Base-by-base conservation (phyloP, 2,329 filamentous ascomycete genomes). In the Xylaria sp. region DNA sequence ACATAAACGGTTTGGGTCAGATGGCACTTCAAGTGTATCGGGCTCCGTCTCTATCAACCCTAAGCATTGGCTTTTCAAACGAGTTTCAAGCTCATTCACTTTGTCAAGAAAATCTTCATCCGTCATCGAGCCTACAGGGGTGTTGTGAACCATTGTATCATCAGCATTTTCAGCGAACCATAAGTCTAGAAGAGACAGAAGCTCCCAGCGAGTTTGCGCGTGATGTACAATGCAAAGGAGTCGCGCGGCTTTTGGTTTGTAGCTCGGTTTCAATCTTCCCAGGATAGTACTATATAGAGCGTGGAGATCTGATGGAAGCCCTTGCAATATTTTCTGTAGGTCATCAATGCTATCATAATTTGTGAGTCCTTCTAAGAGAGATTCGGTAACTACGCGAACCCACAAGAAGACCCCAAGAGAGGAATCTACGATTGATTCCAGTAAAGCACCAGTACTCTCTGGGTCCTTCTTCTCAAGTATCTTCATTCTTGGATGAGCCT, bases 381-480 rank as follows among this genome's bases (percentile, higher is more conserved):
- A 70, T 7, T 65, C 51, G 1, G 58, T 65, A 3, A 70, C 69
- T 11, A 71, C 23, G 3, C 59, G 58, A 40, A 65, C 69, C 70
- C 69, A 70, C 2, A 71, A 56, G 19, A 71, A 70, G 9, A 70
- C 69, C 0, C 66, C 66, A 2, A 56, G 63, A 19, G 67, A 68
- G 12, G 42, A 56, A 2, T 64, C 57, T 7, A 57, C 56, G 5
- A 70, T 65, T 12, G 63, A 59, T 6, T 63, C 21, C 1, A 69
- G 33, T 7, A 70, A 23, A 0, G 25, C n/a, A 6, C 14, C 43
- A 1, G 58, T 40, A n/a, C 46, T 47, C 9, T 9, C 11, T 5
- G 62, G 57, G 2, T 67, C 54, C 11, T 51, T 60, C 3, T 38
- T 31, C 1, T 61, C 31, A 11, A 69, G 38, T 1, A 2, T 23